A percentile compares a stretch with the other conserved stretches of the same genome.
Evolutionary conservation across 2,329 filamentous ascomycete species (phyloP).

Genomic region (Fusarium euwallaceae): DNA sequence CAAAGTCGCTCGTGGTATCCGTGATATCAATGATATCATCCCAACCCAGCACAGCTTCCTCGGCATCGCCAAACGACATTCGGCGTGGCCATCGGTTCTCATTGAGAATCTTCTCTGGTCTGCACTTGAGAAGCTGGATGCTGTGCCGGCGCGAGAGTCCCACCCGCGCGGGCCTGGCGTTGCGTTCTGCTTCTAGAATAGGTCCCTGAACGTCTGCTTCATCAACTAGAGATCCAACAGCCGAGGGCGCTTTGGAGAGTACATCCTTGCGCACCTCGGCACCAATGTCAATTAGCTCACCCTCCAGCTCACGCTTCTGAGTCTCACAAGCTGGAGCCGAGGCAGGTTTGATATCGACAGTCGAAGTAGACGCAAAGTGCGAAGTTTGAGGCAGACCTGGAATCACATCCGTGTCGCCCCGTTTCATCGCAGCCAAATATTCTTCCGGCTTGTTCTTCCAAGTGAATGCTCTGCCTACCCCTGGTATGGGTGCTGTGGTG

Average conservation of each 20-base stretch:
- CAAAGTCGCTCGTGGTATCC: constrained; percentile 48
- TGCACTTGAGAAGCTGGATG: constrained; percentile 54
- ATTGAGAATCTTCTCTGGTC: constrained; percentile 54
- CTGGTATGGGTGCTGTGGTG: constrained; percentile 52
- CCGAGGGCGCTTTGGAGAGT: constrained; percentile 62
- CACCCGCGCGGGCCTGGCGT: constrained; percentile 57
- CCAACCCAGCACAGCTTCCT: constrained; percentile 81
- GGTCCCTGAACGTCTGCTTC: constrained; percentile 71
- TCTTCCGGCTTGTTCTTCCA: constrained; percentile 76
- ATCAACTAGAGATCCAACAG: constrained; percentile 70
- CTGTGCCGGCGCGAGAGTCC: constrained; percentile 74
- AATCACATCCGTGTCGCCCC: constrained; percentile 49
- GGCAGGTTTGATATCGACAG: constrained; percentile 39
- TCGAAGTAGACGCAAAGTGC: constrained; percentile 46
- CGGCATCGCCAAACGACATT: constrained; percentile 81
- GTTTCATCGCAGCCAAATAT: constrained; percentile 61
- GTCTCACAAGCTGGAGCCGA: constrained; percentile 43
- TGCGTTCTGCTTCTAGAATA: constrained; percentile 63
- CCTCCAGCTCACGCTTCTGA: constrained; percentile 43
- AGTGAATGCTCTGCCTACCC: constrained; percentile 66
- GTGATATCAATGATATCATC: constrained; percentile 62
- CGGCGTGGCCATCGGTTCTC: constrained; percentile 78
- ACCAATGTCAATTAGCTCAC: constrained; percentile 48
- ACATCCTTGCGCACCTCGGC: constrained; percentile 60
- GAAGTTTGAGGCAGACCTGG: constrained; percentile 43